A percentile compares a stretch with the other conserved stretches of the same genome.
phyloP scores from a whole-genome alignment of 2,329 filamentous ascomycete genomes.

The Lithohypha guttulata region DNA sequence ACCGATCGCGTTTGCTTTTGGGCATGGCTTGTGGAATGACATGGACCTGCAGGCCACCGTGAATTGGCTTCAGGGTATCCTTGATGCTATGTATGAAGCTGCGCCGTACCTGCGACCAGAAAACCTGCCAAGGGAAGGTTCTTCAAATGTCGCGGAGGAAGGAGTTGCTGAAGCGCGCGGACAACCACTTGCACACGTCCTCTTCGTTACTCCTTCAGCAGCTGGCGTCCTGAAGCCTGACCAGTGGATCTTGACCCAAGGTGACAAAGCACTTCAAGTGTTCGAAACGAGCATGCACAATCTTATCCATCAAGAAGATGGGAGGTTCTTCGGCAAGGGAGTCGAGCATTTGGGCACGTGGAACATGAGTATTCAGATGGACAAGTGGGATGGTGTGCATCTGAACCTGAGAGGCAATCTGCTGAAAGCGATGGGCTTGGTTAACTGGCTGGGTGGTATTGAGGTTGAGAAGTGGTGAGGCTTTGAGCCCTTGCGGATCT shows the following conservation, averaged over 20 bases:
- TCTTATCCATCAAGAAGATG: constrained; percentile 23
- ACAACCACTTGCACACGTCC: constrained; percentile 9
- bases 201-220: constrained; percentile 38
- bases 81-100: constrained; percentile 81
- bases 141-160: not conserved
- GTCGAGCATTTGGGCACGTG: constrained; percentile 40
- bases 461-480: constrained; percentile 16
- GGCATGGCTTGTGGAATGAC: constrained; percentile 40
- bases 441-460: constrained; percentile 34
- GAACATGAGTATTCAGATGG: constrained; percentile 42
- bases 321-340: constrained; percentile 19
- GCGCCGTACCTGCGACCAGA: constrained; percentile 16
- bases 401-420: constrained; percentile 39
- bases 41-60: constrained; percentile 33
- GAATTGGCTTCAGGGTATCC: constrained; percentile 60
- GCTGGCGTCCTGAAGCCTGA: constrained; percentile 38
- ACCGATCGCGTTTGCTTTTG: constrained; percentile 36
- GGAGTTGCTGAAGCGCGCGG: constrained; percentile 17
- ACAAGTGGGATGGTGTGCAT: constrained; percentile 39
- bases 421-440: constrained; percentile 40
- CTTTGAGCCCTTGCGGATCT: too few species aligned
- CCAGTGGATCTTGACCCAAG: constrained; percentile 37
- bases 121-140: not conserved
- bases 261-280: constrained; percentile 37
- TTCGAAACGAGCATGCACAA: constrained; percentile 34